phyloP scores from a whole-genome alignment of 805 yeast species.

The Nematodospora valgi region DNA sequence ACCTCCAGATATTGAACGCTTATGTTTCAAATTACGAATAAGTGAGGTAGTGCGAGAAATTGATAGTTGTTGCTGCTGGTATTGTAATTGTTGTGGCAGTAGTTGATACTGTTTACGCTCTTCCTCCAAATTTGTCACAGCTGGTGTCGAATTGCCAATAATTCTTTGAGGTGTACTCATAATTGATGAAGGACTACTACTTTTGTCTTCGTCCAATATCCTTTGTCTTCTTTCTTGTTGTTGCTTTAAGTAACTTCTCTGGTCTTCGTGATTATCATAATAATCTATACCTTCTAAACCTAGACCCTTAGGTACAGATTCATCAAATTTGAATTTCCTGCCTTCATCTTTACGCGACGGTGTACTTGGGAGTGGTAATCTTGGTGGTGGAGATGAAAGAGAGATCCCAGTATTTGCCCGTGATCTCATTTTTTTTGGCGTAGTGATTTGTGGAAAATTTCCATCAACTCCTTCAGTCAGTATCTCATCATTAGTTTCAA shows the following conservation, averaged over 20 bases:
- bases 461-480: constrained; percentile 10
- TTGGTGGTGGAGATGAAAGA: constrained; percentile 39
- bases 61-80: constrained; percentile 7
- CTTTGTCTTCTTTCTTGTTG: constrained; percentile 2
- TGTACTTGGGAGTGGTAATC: constrained; percentile 23
- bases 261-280: constrained; percentile 5
- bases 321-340: constrained; percentile 16
- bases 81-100: constrained; percentile 30
- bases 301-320: constrained; percentile 28
- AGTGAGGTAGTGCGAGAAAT: constrained; percentile 5
- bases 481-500: constrained; percentile 28
- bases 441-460: constrained; percentile 3
- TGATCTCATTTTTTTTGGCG: constrained; percentile 1
- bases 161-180: constrained; percentile 1
- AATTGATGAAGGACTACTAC: background rate
- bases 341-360: constrained; percentile 13
- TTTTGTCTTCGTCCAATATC: background rate
- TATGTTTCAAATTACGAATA: constrained; percentile 30
- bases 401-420: background rate
- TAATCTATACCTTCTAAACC: constrained; percentile 38
- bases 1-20: constrained; percentile 39
- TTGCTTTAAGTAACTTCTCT: constrained; percentile 3
- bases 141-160: constrained; percentile 19
- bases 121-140: constrained; percentile 33
- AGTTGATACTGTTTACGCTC: constrained; percentile 21